Conservation (phyloP, 1,139 yeast species). For the Lizanozyma gosingica region DNA sequence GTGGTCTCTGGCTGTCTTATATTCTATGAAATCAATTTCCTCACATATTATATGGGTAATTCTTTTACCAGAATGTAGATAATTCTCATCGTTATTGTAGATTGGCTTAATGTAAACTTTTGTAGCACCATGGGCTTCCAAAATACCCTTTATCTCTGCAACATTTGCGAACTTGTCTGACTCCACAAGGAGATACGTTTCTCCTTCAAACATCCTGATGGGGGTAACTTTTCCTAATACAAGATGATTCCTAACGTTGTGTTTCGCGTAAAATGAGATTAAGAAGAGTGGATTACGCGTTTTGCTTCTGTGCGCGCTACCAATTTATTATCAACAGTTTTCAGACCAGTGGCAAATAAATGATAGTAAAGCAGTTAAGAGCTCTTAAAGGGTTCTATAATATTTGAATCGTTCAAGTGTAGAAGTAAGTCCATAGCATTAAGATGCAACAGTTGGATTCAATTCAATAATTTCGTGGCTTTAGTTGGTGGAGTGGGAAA, state of each 20-base stretch:
- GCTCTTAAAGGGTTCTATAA: too few relatives aligned
- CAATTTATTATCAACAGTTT: not conserved
- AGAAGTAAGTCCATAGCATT: too few relatives aligned
- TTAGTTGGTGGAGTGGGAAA: too few relatives aligned
- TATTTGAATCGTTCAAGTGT: too few relatives aligned
- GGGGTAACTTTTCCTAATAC: too few relatives aligned
- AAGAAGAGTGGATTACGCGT: too few relatives aligned
- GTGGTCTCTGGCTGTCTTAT: conserved; percentile 36
- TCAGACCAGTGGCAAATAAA: not conserved
- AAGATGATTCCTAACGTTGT: too few relatives aligned
- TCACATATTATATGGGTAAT: conserved; percentile 52
- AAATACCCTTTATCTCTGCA: conserved; percentile 12
- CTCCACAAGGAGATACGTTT: conserved; percentile 31
- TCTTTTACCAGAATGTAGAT: conserved; percentile 11
- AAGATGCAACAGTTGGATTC: too few relatives aligned
- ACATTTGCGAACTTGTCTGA: conserved; percentile 19
- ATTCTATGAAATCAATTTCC: conserved; percentile 46
- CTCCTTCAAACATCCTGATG: conserved; percentile 24
- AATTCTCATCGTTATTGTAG: conserved; percentile 17
- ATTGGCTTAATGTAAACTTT: conserved; percentile 17
- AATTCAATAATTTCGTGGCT: too few relatives aligned
- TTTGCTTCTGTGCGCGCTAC: conserved; percentile 2
- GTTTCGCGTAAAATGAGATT: too few relatives aligned
- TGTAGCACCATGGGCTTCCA: conserved; percentile 15
- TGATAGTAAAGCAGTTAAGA: not conserved